Base-by-base conservation (phyloP, 129 eudicot species). In the Helianthus tuberosus region DNA sequence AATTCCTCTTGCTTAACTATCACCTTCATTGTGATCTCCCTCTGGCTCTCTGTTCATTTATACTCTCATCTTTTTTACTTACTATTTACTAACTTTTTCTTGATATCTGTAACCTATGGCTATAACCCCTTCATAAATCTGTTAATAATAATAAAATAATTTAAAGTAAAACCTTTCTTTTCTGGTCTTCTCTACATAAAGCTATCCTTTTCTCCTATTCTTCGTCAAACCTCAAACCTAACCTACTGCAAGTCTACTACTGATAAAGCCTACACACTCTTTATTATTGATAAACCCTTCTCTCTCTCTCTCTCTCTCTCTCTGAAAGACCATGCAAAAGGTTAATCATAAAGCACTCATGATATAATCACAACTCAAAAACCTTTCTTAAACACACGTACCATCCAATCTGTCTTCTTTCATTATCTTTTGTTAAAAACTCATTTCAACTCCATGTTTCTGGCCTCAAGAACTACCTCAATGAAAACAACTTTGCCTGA, bases 311-410 rank as follows among this genome's bases (percentile, higher is more conserved):
- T 11, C 7, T 68, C 5, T 67, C 50, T 75, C 25, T 78, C 54
- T 74, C 62, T 51, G 44, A 44, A 66, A 29, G 3, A 73, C 38
- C 80, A 88, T 68, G 75, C 79, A 74, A 74, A 74, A 76, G 62
- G 79, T 84, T 82, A 90, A 88, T 91, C 91, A 88, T 88, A 79
- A 80, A 82, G 32, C 82, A 91, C 91, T 88, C 95, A 91, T 87
- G 86, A 84, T 67, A 77, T 89, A 81, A 84, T 77, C 85, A 82
- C 83, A 23, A 68, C 53, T 27, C 72, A 29, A 43, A 11, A 5
- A 20, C 65, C 49, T 59, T 16, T 53, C 55, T 54, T 65, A 23
- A 67, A 67, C 62, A 68, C 69, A 68, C 8, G 47, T 43, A 57
- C 36, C 68, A 64, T 64, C 64, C 67, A 54, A 25, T 68, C 76